Base-by-base conservation (phyloP, 2,329 filamentous ascomycete species). In the Diplocarpon mali region DNA sequence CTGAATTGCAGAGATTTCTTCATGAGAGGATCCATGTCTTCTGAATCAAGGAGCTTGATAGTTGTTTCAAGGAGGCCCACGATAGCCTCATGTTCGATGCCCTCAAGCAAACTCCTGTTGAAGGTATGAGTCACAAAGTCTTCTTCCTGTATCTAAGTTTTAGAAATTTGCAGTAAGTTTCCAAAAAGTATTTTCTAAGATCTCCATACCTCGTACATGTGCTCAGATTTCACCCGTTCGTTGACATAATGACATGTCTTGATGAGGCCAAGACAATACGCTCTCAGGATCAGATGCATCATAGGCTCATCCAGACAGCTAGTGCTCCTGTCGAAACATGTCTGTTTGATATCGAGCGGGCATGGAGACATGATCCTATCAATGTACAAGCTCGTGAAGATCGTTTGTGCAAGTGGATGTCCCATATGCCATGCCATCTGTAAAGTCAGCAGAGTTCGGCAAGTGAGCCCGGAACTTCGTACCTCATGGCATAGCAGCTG, bases 361-460 rank as follows among this genome's bases (percentile, higher is more conserved):
- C 75, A 71, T 0, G 85, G 81, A 66, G 80, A 83, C 48, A 95
- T 68, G 13, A 98, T 70, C 39, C 78, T 79, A 57, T 95, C 89
- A 45, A 96, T 76, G 62, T 98, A 92, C 29, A 94, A 72, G 42
- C 87, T 95, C 5, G 89, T 95, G 61, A 96, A 88, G 1, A 98
- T 68, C 0, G 92, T 96, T 62, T 96, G 92, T 1, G 90, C 93
- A 8, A 98, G 74, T 1, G 92, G 88, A 59, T 95, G 89, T n/a
- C 93, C 92, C 56, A 86, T 78, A 62, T 96, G 88, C 89, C 93
- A 98, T 50, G 88, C 86, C 77, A 95, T 93, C 82, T 92, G 58
- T 20, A 29, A 40, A 12, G 27, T 52, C 38, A 55, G 49, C 31
- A 31, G 24, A 10, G 12, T 14, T 34, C 16, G 14, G 28, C 14